Base-by-base conservation (phyloP, 352 stramenopile genomes). In the Sclerospora graminicola region DNA sequence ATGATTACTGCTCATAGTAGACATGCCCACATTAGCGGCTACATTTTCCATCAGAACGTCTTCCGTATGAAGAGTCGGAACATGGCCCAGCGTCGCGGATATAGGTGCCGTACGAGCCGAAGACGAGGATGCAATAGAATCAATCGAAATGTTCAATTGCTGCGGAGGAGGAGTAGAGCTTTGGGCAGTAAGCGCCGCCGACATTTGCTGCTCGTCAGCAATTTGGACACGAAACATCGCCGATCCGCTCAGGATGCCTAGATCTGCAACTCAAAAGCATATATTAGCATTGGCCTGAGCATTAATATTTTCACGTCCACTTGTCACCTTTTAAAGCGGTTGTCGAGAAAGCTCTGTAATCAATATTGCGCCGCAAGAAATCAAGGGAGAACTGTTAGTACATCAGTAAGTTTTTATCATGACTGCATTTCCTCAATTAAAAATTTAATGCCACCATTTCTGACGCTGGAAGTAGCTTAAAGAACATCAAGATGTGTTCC, bases 141-240 rank as follows among this genome's bases (percentile, higher is more conserved):
- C 23, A 56, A 61, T 51, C 5, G 52, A 48, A 29, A 65, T 47
- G 23, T 41, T 51, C 10, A 26, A 14, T 23, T 52, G 57, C 8
- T 54, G 35, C 14, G 14, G 2, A 8, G 31, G 27, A 1, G 11
- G 18, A 28, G 48, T 23, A 9, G 19, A 3, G 6, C 11, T 45
- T 13, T 42, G 15, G 13, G 23, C 39, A 15, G 8, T 49, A 45
- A 40, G 15, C 15, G 50, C 13, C 21, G 16, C 26, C 8, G 23
- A 41, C 14, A 10, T 14, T 34, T 24, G 13, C 21, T 35, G 40
- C 15, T 37, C 37, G 21, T 58, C 48, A 29, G 41, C 33, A 44
- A 24, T 24, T 35, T 82, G 69, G 46, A 91, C 63, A 5, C 79
- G 82, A 45, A 94, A 94, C 51, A 94, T 91, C 14, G 72, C 82